A percentile compares a stretch with the other conserved stretches of the same genome.
Evolutionary conservation across 2,329 filamentous ascomycete genomes (phyloP).

Genomic region (Fusarium succisae): DNA sequence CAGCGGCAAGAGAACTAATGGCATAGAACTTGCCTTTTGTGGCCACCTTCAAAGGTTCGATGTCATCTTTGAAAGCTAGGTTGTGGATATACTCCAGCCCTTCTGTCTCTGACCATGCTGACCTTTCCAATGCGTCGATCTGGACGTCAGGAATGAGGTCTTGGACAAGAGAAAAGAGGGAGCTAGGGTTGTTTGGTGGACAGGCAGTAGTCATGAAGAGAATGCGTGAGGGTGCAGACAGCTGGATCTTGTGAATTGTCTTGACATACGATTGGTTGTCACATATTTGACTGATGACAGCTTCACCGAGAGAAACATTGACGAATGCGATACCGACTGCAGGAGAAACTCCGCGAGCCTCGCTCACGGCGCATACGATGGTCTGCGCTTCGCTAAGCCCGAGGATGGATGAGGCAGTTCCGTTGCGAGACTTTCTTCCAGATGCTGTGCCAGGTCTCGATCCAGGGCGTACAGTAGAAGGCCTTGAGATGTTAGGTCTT

Average conservation of each 20-base stretch:
- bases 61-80: slow-evolving; percentile 81
- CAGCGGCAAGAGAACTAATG: slow-evolving; percentile 85
- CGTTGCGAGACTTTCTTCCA: slow-evolving; percentile 56
- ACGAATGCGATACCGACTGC: slow-evolving; percentile 87
- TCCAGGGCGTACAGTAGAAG: slow-evolving; percentile 30
- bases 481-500: slow-evolving; percentile 28
- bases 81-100: slow-evolving; percentile 82
- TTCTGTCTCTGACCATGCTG: slow-evolving; percentile 82
- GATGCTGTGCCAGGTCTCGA: slow-evolving; percentile 53
- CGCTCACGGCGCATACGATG: slow-evolving; percentile 87
- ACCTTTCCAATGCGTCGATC: slow-evolving; percentile 70
- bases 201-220: slow-evolving; percentile 78
- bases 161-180: slow-evolving; percentile 77
- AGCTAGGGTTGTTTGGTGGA: slow-evolving; percentile 73
- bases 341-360: slow-evolving; percentile 86
- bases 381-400: slow-evolving; percentile 67
- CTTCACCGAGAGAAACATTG: slow-evolving; percentile 86
- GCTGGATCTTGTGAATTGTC: slow-evolving; percentile 85
- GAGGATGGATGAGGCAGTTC: slow-evolving; percentile 50
- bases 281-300: slow-evolving; percentile 87
- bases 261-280: slow-evolving; percentile 92
- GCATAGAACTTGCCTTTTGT: slow-evolving; percentile 87
- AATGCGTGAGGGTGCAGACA: slow-evolving; percentile 82
- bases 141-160: slow-evolving; percentile 56
- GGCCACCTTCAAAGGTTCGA: slow-evolving; percentile 82